Evolutionary conservation across 768 basidiomycete species (phyloP).

Genomic region (Albatrellus ellisii): DNA sequence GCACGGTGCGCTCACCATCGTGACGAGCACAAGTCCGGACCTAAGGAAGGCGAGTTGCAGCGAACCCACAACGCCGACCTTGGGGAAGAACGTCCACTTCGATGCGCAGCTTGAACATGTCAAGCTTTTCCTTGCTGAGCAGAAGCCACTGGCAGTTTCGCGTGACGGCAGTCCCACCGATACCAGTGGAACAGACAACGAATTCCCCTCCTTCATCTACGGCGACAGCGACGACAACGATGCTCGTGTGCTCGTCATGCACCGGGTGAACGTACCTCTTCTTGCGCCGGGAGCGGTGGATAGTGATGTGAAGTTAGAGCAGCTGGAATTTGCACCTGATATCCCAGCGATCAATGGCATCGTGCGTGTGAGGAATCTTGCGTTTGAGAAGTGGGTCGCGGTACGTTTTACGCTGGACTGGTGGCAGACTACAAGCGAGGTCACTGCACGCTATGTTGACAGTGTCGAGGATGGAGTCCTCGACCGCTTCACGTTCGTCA

Average conservation of each 20-base stretch:
- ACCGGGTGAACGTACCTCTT: constrained; percentile 58
- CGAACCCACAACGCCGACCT: constrained; percentile 71
- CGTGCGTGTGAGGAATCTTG: constrained; percentile 72
- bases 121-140: constrained; percentile 88
- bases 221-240: constrained; percentile 29
- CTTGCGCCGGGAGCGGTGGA: constrained; percentile 18
- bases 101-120: constrained; percentile 87
- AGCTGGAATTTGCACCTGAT: constrained; percentile 37
- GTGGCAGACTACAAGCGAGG: constrained; percentile 96
- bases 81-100: constrained; percentile 82
- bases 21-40: constrained; percentile 25
- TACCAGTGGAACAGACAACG: constrained; percentile 67
- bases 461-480: constrained; percentile 24
- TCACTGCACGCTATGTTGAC: constrained; percentile 60
- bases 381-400: constrained; percentile 78
- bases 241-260: constrained; percentile 36
- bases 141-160: constrained; percentile 89
- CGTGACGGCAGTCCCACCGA: constrained; percentile 84
- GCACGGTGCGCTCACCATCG: constrained; percentile 36
- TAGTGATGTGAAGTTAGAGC: constrained; percentile 42
- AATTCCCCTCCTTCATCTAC: constrained; percentile 60
- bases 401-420: constrained; percentile 87
- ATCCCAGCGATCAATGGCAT: constrained; percentile 50
- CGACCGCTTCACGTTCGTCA: constrained; percentile 68
- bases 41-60: constrained; percentile 36